Evolutionary conservation across 257 asterid species (phyloP).

Genomic region (Rauvolfia tetraphylla): DNA sequence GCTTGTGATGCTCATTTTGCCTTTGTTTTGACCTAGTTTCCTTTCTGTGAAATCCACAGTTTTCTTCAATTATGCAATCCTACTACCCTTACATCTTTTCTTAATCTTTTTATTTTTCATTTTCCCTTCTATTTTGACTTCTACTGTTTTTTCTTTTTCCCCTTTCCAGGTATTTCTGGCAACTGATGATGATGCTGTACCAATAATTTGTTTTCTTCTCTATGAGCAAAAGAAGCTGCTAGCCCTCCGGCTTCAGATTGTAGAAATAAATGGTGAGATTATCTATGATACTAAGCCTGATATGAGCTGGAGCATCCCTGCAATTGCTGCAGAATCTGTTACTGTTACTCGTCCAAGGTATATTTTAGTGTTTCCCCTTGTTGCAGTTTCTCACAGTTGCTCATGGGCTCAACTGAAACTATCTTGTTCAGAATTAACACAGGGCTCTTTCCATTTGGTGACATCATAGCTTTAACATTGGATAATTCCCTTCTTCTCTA

Average conservation of each 20-base stretch:
- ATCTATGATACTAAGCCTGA: constrained; percentile 82
- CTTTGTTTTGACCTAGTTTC: neutral
- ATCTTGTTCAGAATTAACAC: constrained; percentile 50
- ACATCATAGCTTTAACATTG: constrained; percentile 73
- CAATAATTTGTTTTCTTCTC: constrained; percentile 80
- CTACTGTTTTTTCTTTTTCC: constrained; percentile 17
- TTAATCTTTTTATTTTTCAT: neutral
- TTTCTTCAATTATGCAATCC: neutral
- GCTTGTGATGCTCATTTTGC: neutral
- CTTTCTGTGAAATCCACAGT: neutral
- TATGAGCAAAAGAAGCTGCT: constrained; percentile 72
- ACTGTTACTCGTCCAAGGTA: constrained; percentile 86
- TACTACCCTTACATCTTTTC: neutral
- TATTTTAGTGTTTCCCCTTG: constrained; percentile 13
- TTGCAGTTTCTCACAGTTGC: neutral
- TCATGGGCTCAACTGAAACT: constrained; percentile 5
- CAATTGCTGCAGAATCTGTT: constrained; percentile 88
- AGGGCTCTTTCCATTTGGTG: constrained; percentile 60
- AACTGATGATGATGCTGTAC: constrained; percentile 67
- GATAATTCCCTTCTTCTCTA: constrained; percentile 68
- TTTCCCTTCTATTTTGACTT: constrained; percentile 15
- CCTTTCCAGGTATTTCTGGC: constrained; percentile 79
- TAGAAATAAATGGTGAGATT: constrained; percentile 65
- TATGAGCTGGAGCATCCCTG: constrained; percentile 90
- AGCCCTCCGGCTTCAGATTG: constrained; percentile 66